Percentiles rank a stretch among this genome's conserved stretches.
Evolutionary conservation across 2,329 filamentous ascomycete genomes (phyloP).

Genomic region (Metarhizium robertsii): DNA sequence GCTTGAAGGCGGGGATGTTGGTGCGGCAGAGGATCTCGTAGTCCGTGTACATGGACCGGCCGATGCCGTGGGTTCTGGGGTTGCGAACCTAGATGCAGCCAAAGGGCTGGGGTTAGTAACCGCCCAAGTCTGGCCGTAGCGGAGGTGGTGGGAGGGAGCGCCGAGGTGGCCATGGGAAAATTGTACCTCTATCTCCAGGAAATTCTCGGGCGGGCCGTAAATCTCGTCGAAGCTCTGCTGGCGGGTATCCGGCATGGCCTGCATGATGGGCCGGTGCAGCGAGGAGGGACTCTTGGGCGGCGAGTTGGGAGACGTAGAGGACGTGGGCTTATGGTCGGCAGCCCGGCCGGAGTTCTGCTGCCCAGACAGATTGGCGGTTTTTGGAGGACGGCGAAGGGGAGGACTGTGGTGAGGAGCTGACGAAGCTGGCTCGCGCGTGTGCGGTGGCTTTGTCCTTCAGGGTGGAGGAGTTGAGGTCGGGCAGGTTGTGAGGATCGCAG

Average conservation of each 20-base stretch:
- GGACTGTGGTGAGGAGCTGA: neutral
- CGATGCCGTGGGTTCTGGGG: conserved; percentile 88
- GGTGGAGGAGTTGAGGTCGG: neutral
- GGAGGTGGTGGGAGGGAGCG: neutral
- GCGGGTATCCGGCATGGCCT: conserved; percentile 63
- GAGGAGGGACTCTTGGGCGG: conserved; percentile 24
- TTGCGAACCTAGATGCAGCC: conserved; percentile 68
- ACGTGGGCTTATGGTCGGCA: conserved; percentile 13
- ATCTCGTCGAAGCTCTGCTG: conserved; percentile 98
- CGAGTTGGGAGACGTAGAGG: conserved; percentile 7
- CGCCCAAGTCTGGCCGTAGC: neutral
- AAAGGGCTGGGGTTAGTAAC: neutral
- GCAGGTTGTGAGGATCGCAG: neutral
- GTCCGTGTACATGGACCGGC: conserved; percentile 94
- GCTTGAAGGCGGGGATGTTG: conserved; percentile 98
- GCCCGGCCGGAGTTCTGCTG: conserved; percentile 24
- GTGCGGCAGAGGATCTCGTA: conserved; percentile 97
- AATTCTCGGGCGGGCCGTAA: conserved; percentile 97
- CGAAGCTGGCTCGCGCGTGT: neutral
- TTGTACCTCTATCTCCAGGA: conserved; percentile 87
- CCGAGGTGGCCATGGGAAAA: neutral
- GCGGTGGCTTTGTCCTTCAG: neutral
- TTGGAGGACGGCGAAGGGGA: neutral
- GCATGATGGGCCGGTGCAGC: conserved; percentile 45
- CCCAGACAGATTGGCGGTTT: conserved; percentile 34